Evolutionary conservation across 2,329 filamentous ascomycete species (phyloP).

Genomic region (Davidsoniella eucalypti): DNA sequence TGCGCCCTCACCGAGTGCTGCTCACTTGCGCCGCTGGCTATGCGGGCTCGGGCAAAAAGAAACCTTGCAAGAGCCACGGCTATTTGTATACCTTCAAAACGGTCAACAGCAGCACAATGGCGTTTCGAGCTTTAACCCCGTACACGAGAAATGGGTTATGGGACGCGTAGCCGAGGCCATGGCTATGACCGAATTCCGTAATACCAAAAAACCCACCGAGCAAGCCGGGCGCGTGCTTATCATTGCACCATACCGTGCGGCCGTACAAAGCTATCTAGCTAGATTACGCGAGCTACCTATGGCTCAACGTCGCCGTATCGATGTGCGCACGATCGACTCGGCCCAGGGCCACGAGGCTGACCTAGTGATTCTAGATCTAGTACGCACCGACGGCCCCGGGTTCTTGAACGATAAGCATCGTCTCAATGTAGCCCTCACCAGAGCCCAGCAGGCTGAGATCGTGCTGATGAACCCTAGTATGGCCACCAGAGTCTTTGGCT

Average conservation of each 20-base stretch:
- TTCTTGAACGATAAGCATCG: constrained; percentile 29
- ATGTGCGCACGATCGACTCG: constrained; percentile 28
- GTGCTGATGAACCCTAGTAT: constrained; percentile 28
- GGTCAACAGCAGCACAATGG: constrained; percentile 18
- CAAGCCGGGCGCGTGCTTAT: constrained; percentile 25
- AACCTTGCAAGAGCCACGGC: constrained; percentile 22
- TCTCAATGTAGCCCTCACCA: constrained; percentile 29
- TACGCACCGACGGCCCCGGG: constrained; percentile 22
- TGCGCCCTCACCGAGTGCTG: constrained; percentile 17
- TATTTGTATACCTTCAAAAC: constrained; percentile 20
- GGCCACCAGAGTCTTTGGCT: constrained; percentile 14
- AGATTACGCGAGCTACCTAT: constrained; percentile 18
- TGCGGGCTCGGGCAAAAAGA: constrained; percentile 15
- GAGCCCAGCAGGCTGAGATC: constrained; percentile 28
- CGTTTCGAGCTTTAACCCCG: constrained; percentile 26
- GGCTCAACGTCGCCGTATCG: constrained; percentile 19
- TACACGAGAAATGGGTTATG: constrained; percentile 24
- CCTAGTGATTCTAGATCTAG: constrained; percentile 30
- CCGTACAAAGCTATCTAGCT: constrained; percentile 21
- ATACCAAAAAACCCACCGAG: constrained; percentile 15
- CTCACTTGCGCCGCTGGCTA: constrained; percentile 19
- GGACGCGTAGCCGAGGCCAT: constrained; percentile 20
- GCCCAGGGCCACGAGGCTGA: constrained; percentile 32
- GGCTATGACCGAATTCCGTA: constrained; percentile 19
- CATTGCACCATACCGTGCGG: constrained; percentile 27